Conservation (phyloP, 2,329 filamentous ascomycete species). For the Colletotrichum horii region DNA sequence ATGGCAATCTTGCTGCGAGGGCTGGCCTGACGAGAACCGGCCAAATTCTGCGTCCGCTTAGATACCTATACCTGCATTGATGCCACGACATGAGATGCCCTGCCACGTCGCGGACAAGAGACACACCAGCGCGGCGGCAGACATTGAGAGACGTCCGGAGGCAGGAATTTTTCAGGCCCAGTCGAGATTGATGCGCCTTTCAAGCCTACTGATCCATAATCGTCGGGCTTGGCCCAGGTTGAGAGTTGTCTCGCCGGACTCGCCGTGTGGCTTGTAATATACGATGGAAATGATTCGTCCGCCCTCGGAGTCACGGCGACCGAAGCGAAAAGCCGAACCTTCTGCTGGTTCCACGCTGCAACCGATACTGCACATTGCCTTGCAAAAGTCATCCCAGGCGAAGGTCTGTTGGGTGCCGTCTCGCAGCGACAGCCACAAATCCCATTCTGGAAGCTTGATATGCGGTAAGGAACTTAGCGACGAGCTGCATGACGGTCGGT, state of each 20-base stretch:
- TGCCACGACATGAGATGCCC: not conserved
- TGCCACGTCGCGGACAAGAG: too few species aligned
- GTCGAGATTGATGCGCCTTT: too few species aligned
- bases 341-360: not conserved
- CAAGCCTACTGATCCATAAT: too few species aligned
- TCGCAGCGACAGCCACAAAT: not conserved
- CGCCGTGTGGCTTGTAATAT: not conserved
- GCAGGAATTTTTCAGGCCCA: too few species aligned
- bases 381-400: not conserved
- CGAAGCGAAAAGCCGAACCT: not conserved
- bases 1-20: not conserved
- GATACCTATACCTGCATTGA: not conserved
- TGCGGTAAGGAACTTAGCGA: too few species aligned
- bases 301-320: not conserved
- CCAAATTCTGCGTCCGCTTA: not conserved
- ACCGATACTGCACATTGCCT: not conserved
- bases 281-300: not conserved
- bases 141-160: too few species aligned
- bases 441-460: too few species aligned
- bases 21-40: not conserved
- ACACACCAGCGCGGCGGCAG: too few species aligned
- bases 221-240: too few species aligned
- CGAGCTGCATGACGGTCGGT: too few species aligned
- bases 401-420: not conserved
- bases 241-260: not conserved